Evolutionary conservation across 1,284 basidiomycete species (phyloP).

Genomic region (Spongiforma sp.): DNA sequence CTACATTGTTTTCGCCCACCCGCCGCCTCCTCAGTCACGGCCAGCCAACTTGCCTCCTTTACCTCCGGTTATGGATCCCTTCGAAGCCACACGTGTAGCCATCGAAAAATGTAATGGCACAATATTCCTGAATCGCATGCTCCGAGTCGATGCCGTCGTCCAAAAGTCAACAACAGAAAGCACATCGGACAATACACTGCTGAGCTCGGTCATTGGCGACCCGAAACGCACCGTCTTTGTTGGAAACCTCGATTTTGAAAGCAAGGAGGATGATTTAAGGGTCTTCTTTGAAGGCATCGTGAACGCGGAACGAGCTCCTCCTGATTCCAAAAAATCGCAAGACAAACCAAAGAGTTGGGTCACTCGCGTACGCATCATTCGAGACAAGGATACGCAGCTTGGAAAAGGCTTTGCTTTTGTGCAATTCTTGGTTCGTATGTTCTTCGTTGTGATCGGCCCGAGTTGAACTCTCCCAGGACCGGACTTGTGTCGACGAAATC

Average conservation of each 20-base stretch:
- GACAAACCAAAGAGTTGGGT: slow-evolving; percentile 68
- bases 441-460: background rate
- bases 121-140: slow-evolving; percentile 73
- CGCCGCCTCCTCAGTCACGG: slow-evolving; percentile 47
- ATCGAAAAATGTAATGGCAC: slow-evolving; percentile 74
- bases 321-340: slow-evolving; percentile 32
- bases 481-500: slow-evolving; percentile 88
- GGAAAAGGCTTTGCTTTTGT: slow-evolving; percentile 99
- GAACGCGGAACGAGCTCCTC: slow-evolving; percentile 72
- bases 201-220: slow-evolving; percentile 47
- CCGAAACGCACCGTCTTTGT: slow-evolving; percentile 90
- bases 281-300: slow-evolving; percentile 87
- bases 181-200: slow-evolving; percentile 4
- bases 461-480: slow-evolving; percentile 59
- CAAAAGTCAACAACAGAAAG: slow-evolving; percentile 31
- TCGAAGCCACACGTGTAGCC: slow-evolving; percentile 69
- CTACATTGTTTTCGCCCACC: slow-evolving; percentile 87
- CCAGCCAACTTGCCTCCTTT: slow-evolving; percentile 63
- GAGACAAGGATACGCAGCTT: slow-evolving; percentile 92
- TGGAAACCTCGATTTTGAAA: slow-evolving; percentile 92
- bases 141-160: slow-evolving; percentile 76
- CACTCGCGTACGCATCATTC: slow-evolving; percentile 83
- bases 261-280: slow-evolving; percentile 89
- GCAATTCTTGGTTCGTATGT: slow-evolving; percentile 74
- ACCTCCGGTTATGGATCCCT: slow-evolving; percentile 65